These are phyloP conservation scores for Phialophora macrospora DNA, from an alignment of 2,329 filamentous ascomycete species.

Conservation along the genomic window DNA sequence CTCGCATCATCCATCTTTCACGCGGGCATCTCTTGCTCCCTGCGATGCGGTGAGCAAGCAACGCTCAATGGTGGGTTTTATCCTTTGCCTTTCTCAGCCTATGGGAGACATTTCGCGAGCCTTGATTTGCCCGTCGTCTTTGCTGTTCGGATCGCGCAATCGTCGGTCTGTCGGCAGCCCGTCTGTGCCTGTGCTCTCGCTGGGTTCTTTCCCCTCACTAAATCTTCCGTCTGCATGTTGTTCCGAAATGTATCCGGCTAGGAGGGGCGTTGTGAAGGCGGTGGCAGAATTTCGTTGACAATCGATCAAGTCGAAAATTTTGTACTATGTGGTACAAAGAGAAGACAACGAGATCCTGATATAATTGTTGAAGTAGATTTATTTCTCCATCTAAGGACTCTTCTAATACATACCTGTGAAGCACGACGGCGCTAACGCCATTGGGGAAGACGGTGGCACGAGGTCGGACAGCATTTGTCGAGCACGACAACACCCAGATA, in stretches of 20 bases:
- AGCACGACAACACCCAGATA: not conserved
- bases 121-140: conserved; percentile 4
- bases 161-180: not conserved
- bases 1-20: not conserved
- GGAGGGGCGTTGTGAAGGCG: not conserved
- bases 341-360: not conserved
- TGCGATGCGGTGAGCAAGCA: conserved; percentile 14
- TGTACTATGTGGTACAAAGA: not conserved
- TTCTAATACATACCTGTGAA: not conserved
- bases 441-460: conserved; percentile 5
- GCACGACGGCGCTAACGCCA: conserved; percentile 9
- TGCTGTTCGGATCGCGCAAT: conserved; percentile 15
- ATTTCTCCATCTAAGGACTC: too few relatives aligned
- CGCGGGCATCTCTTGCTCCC: not conserved
- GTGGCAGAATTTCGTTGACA: conserved; percentile 18
- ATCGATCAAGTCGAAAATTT: not conserved
- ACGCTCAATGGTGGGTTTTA: conserved; percentile 1
- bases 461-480: conserved; percentile 1
- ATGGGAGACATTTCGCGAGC: not conserved
- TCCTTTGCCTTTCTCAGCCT: conserved; percentile 3
- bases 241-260: conserved; percentile 3
- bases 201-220: conserved; percentile 1
- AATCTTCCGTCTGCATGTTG: not conserved
- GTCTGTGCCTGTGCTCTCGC: not conserved
- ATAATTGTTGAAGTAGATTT: not conserved